phyloP scores from a whole-genome alignment of 495 filamentous ascomycete genomes.

The Aspergillus funiculosus region DNA sequence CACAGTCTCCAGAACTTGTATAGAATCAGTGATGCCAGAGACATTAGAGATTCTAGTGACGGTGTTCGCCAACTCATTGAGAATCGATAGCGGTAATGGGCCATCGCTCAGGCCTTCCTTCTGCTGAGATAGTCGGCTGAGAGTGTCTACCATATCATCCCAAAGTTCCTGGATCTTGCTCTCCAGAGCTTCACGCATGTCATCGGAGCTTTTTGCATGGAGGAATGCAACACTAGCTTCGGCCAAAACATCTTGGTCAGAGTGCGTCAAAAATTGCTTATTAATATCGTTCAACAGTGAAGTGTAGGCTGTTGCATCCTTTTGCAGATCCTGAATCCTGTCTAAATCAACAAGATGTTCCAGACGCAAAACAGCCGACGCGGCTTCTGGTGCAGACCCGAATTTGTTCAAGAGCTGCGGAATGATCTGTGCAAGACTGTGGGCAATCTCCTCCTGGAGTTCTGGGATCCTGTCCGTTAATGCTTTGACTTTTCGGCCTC shows the following conservation, averaged over 20 bases:
- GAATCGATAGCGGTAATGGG: conserved; percentile 52
- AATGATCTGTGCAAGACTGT: conserved; percentile 68
- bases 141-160: conserved; percentile 70
- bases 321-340: conserved; percentile 81
- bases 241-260: conserved; percentile 74
- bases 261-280: conserved; percentile 86
- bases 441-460: conserved; percentile 65
- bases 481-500: conserved; percentile 58
- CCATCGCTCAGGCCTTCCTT: conserved; percentile 58
- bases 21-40: conserved; percentile 70
- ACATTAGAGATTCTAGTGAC: conserved; percentile 81
- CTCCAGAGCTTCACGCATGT: conserved; percentile 77
- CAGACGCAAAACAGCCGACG: conserved; percentile 77
- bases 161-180: conserved; percentile 74
- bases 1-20: conserved; percentile 60
- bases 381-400: conserved; percentile 79
- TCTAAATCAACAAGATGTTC: conserved; percentile 82
- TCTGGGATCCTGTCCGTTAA: conserved; percentile 55
- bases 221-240: conserved; percentile 78
- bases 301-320: conserved; percentile 74
- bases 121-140: conserved; percentile 61
- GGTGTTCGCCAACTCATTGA: conserved; percentile 69
- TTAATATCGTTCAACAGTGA: conserved; percentile 87
- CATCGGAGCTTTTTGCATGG: conserved; percentile 79
- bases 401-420: conserved; percentile 87